phyloP scores from a whole-genome alignment of 305 asterid species.

The Striga hermonthica region DNA sequence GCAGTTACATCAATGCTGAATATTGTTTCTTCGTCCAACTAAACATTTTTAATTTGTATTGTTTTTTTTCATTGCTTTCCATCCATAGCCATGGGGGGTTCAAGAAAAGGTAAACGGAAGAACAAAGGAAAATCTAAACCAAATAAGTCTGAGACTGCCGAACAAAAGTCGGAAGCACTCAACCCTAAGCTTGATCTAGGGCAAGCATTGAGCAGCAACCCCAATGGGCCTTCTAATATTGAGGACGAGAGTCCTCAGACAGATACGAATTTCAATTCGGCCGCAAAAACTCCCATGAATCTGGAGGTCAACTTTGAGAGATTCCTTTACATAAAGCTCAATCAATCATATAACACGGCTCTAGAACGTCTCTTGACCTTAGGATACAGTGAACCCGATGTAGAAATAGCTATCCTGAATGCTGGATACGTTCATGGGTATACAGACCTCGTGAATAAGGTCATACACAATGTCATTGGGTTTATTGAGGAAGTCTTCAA shows the following conservation, averaged over 20 bases:
- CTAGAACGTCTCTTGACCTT: conserved; percentile 20
- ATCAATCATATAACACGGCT: conserved; percentile 19
- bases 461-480: conserved; percentile 19
- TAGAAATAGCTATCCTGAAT: conserved; percentile 28
- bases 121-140: background rate
- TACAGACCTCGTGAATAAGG: conserved; percentile 9
- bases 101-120: background rate
- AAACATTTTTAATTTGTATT: background rate
- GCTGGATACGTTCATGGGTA: conserved; percentile 26
- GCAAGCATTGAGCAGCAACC: conserved; percentile 11
- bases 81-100: background rate
- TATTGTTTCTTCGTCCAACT: background rate
- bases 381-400: conserved; percentile 10
- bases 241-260: conserved; percentile 20
- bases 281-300: background rate
- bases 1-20: background rate
- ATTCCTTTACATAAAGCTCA: conserved; percentile 25
- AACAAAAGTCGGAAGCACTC: background rate
- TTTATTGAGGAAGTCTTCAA: conserved; percentile 14
- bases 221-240: conserved; percentile 2
- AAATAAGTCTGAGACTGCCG: background rate
- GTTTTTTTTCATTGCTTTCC: background rate
- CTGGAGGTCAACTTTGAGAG: conserved; percentile 27
- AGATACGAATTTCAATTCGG: background rate
- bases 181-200: conserved; percentile 22